These are phyloP conservation scores for Sechiopsis laciniata DNA, from an alignment of 306 rosid genomes.

Conservation along the genomic window DNA sequence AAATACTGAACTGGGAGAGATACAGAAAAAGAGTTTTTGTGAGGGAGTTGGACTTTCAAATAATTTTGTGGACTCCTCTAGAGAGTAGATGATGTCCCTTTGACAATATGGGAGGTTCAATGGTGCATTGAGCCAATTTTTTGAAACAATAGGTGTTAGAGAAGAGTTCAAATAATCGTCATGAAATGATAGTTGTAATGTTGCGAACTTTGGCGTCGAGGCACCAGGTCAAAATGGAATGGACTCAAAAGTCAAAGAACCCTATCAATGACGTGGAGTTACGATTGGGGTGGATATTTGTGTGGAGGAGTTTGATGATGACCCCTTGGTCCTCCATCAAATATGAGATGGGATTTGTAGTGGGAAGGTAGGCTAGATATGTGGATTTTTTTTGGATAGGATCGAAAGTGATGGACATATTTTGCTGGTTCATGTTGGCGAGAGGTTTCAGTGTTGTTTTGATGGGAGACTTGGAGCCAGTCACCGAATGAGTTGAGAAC, in stretches of 20 bases:
- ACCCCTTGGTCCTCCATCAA: background rate
- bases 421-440: no score
- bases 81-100: background rate
- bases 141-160: background rate
- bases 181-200: background rate
- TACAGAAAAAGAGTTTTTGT: background rate
- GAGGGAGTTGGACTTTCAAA: background rate
- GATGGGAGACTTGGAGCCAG: no score
- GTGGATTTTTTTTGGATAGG: background rate
- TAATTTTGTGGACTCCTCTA: background rate
- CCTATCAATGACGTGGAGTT: no score
- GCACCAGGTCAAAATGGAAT: no score
- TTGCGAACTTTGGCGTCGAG: background rate
- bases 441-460: no score
- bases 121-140: background rate
- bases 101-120: background rate
- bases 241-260: no score
- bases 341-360: background rate
- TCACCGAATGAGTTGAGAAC: no score
- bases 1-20: background rate
- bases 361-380: background rate
- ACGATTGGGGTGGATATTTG: no score
- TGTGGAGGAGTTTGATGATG: background rate
- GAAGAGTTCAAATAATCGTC: background rate
- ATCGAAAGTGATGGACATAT: no score